Percentiles rank a stretch among this genome's conserved stretches.
phyloP scores from a whole-genome alignment of 129 eudicot genomes.

The Glebionis coronaria region DNA sequence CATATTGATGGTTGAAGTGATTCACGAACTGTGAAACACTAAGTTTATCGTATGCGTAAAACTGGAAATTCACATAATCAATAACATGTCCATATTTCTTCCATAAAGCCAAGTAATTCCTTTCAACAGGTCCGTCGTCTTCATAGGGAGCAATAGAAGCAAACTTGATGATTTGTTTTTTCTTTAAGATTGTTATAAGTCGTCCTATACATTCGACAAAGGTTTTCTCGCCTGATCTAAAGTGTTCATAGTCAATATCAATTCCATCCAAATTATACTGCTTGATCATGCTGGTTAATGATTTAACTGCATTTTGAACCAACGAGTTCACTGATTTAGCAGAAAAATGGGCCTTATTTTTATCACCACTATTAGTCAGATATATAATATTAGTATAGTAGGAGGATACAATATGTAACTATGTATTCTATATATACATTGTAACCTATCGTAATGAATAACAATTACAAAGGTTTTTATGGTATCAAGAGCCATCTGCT shows the following conservation, averaged over 20 bases:
- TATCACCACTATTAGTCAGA: no score
- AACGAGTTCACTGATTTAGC: conserved; percentile 49
- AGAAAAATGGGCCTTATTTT: conserved; percentile 25
- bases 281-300: conserved; percentile 44
- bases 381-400: no score
- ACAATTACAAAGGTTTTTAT: no score
- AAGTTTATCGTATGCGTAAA: conserved; percentile 44
- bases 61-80: conserved; percentile 60
- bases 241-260: conserved; percentile 63
- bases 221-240: conserved; percentile 24
- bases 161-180: conserved; percentile 27
- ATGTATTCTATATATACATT: no score
- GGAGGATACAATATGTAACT: no score
- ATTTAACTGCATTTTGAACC: conserved; percentile 54
- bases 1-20: conserved; percentile 23
- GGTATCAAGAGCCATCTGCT: no score
- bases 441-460: no score
- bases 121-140: conserved; percentile 39
- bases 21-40: conserved; percentile 32
- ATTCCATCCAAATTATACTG: conserved; percentile 50
- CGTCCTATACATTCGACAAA: conserved; percentile 55
- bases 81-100: conserved; percentile 47
- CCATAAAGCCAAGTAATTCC: conserved; percentile 48
- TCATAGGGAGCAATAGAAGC: conserved; percentile 64
- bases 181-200: conserved; percentile 42